A percentile compares a stretch with the other conserved stretches of the same genome.
Evolutionary conservation across 139 green algal species (phyloP).

Genomic region (Tetraselmis striata): DNA sequence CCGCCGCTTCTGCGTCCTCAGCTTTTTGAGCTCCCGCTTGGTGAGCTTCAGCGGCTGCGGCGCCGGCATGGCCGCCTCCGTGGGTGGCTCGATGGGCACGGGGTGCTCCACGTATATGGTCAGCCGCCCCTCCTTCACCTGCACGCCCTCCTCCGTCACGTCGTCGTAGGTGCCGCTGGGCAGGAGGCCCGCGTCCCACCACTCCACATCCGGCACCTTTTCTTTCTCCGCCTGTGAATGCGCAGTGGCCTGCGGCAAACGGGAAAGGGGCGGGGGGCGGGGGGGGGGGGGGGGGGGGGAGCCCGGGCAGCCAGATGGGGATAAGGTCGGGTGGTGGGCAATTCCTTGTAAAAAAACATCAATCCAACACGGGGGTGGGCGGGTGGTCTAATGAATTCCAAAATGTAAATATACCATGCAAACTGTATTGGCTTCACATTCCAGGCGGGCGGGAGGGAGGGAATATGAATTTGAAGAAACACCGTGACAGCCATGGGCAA

Average conservation of each 20-base stretch:
- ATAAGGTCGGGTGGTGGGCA: too few species aligned
- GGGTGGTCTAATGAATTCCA: too few species aligned
- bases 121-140: conserved; percentile 2
- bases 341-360: too few species aligned
- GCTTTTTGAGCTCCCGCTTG: conserved; percentile 86
- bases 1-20: conserved; percentile 84
- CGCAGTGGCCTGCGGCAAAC: neutral
- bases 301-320: neutral
- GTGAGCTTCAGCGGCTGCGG: conserved; percentile 80
- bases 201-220: conserved; percentile 75
- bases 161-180: conserved; percentile 42
- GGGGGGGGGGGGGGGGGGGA: neutral
- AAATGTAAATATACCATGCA: too few species aligned
- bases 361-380: too few species aligned
- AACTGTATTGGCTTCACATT: too few species aligned
- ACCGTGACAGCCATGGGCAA: too few species aligned
- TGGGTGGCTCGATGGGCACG: conserved; percentile 82
- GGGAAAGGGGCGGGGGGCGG: neutral
- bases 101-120: conserved; percentile 78
- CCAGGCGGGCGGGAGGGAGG: too few species aligned
- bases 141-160: conserved; percentile 7
- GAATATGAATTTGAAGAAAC: too few species aligned
- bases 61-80: conserved; percentile 63
- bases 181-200: conserved; percentile 71
- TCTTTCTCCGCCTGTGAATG: conserved; percentile 8